A percentile compares a stretch with the other conserved stretches of the same genome.
Conservation (phyloP, 2,329 filamentous ascomycete genomes). For the Pyricularia pennisetigena region DNA sequence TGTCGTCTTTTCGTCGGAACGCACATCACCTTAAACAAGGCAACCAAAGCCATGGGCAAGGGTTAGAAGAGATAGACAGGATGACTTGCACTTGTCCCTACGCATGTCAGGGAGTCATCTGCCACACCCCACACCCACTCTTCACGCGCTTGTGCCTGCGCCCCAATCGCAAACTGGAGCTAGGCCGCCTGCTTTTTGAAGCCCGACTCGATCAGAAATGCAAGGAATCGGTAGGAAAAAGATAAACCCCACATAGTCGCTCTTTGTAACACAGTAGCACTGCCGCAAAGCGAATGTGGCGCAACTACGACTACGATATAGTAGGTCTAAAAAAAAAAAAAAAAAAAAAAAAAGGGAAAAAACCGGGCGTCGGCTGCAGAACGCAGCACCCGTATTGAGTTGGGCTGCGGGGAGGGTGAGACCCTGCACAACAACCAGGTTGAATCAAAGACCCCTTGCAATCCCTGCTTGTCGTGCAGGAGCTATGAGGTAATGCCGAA, state of each 20-base stretch:
- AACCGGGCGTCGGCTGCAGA: not conserved
- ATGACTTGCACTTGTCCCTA: not conserved
- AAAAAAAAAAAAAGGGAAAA: not conserved
- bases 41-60: not conserved
- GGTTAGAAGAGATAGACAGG: not conserved
- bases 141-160: not conserved
- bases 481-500: not conserved
- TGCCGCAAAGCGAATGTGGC: not conserved
- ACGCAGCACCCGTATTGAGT: not conserved
- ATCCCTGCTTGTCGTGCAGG: not conserved
- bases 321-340: not conserved
- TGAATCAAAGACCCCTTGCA: not conserved
- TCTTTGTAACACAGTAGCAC: not conserved
- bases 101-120: not conserved
- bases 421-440: not conserved
- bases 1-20: not conserved
- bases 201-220: not conserved
- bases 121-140: not conserved
- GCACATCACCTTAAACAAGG: not conserved
- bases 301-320: not conserved
- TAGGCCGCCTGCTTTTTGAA: not conserved
- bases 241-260: not conserved
- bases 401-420: not conserved
- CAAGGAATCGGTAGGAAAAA: not conserved
- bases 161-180: not conserved